Evolutionary conservation across 2,329 filamentous ascomycete species (phyloP).

Genomic region (Sporothrix protearum): DNA sequence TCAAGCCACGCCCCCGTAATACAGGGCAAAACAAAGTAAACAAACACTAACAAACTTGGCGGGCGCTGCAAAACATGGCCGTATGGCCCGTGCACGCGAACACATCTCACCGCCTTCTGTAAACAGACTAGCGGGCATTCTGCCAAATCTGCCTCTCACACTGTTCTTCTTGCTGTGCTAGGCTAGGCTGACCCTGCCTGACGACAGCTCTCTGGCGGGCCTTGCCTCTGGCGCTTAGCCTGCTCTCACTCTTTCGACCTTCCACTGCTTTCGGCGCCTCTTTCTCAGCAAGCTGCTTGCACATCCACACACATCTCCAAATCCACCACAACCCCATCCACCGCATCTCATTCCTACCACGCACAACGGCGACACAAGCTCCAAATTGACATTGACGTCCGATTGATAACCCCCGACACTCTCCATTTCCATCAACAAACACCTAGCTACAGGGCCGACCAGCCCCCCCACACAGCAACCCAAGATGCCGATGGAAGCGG

Average conservation of each 20-base stretch:
- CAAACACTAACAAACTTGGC: conserved; percentile 22
- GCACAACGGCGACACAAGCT: neutral
- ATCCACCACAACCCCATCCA: neutral
- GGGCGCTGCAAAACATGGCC: conserved; percentile 11
- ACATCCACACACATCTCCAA: neutral
- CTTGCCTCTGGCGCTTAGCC: neutral
- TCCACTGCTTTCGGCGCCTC: conserved; percentile 5
- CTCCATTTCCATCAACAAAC: neutral
- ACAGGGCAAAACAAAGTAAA: conserved; percentile 26
- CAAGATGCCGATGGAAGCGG: conserved; percentile 97
- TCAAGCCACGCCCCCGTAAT: neutral
- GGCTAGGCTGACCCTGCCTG: conserved; percentile 29
- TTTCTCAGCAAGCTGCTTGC: conserved; percentile 4
- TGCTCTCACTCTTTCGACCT: neutral
- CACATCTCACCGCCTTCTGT: conserved; percentile 23
- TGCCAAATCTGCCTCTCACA: conserved; percentile 7
- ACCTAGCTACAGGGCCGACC: neutral
- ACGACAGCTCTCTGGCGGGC: conserved; percentile 28
- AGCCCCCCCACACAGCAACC: conserved; percentile 27
- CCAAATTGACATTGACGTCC: neutral
- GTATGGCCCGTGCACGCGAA: conserved; percentile 25
- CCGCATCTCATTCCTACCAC: neutral
- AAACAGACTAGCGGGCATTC: conserved; percentile 15
- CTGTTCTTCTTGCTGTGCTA: conserved; percentile 19
- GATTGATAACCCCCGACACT: neutral